phyloP scores from a whole-genome alignment of 2,329 filamentous ascomycete genomes.

The Nothopassalora personata region DNA sequence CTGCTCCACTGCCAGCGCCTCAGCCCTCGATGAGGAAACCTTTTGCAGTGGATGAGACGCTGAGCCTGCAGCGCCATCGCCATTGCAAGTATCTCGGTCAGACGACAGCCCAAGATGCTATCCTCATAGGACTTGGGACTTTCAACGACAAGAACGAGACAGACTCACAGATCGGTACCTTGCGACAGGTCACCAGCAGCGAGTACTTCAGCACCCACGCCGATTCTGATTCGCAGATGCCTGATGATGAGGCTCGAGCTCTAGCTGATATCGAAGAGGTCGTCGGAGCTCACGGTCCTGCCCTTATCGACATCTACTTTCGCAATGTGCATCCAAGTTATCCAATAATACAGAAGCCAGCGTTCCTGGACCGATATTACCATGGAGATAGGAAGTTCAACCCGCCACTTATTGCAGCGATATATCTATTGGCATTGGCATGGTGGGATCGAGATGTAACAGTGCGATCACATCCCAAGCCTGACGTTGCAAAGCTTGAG shows the following conservation, averaged over 20 bases:
- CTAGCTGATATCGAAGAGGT: constrained; percentile 68
- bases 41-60: constrained; percentile 40
- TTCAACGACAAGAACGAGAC: constrained; percentile 81
- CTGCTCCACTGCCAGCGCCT: neutral
- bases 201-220: constrained; percentile 78
- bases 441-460: constrained; percentile 76
- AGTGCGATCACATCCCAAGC: constrained; percentile 58
- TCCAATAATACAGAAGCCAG: constrained; percentile 74
- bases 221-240: constrained; percentile 65
- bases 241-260: constrained; percentile 64
- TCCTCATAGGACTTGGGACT: constrained; percentile 72
- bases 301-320: constrained; percentile 76
- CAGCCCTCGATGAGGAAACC: constrained; percentile 26
- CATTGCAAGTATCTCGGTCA: constrained; percentile 80
- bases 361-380: constrained; percentile 74
- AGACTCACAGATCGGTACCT: constrained; percentile 55
- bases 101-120: constrained; percentile 77
- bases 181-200: constrained; percentile 69
- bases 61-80: constrained; percentile 71
- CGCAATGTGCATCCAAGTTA: constrained; percentile 73
- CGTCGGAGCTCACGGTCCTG: constrained; percentile 70
- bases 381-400: constrained; percentile 68
- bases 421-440: constrained; percentile 80
- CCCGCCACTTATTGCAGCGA: constrained; percentile 68
- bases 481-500: constrained; percentile 69